Percentiles rank a stretch among this genome's conserved stretches.
Conservation (phyloP, 2,329 filamentous ascomycete genomes). For the Ophiostoma himal-ulmi region DNA sequence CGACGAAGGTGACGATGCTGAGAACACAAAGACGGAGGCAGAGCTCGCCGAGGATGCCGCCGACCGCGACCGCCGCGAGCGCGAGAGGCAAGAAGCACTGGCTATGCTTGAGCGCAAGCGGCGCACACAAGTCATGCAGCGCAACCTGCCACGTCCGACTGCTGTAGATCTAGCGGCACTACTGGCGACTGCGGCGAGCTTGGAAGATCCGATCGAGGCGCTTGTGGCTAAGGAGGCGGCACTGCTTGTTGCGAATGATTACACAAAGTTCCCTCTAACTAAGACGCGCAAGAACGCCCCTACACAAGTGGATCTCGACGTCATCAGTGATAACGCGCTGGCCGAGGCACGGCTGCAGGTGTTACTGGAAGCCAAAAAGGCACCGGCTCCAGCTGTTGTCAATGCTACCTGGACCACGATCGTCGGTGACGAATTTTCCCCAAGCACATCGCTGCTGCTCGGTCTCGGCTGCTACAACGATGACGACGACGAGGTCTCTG, state of each 20-base stretch:
- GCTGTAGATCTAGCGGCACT: conserved; percentile 65
- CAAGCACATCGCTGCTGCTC: conserved; percentile 50
- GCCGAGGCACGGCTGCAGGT: conserved; percentile 72
- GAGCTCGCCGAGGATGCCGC: conserved; percentile 58
- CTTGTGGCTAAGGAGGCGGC: conserved; percentile 73
- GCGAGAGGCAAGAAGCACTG: conserved; percentile 63
- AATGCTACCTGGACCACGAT: background rate
- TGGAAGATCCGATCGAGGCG: conserved; percentile 58
- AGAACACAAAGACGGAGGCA: conserved; percentile 38
- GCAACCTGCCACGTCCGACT: conserved; percentile 69
- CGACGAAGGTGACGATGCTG: conserved; percentile 69
- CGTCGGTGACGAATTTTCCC: conserved; percentile 32
- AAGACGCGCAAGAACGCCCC: conserved; percentile 42
- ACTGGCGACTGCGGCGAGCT: conserved; percentile 54
- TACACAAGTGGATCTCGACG: conserved; percentile 50
- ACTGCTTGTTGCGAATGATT: conserved; percentile 75
- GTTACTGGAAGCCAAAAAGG: conserved; percentile 57
- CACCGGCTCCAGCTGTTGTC: conserved; percentile 31
- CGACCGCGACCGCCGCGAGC: conserved; percentile 72
- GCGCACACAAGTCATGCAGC: conserved; percentile 88
- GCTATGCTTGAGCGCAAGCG: conserved; percentile 68
- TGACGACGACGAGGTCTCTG: conserved; percentile 52
- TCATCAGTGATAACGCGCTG: conserved; percentile 65
- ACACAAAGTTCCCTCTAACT: conserved; percentile 63
- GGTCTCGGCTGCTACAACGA: conserved; percentile 76